These are phyloP conservation scores for Arachis stenosperma DNA, from an alignment of 306 rosid species.

Conservation along the genomic window DNA sequence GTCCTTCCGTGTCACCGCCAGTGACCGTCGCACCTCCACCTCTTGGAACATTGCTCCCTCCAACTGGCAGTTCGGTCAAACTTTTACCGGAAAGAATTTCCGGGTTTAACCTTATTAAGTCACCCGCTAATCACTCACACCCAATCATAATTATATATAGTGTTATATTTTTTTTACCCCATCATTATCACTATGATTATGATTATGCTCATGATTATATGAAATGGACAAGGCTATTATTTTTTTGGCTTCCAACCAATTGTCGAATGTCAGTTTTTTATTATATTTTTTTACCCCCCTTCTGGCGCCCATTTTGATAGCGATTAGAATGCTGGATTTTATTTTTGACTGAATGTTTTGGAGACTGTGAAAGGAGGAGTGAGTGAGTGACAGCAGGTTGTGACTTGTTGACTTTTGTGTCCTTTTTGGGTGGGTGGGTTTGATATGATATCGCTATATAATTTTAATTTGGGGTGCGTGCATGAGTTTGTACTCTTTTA, in stretches of 20 bases:
- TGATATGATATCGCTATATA: not conserved
- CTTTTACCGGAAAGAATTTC: slow-evolving; percentile 89
- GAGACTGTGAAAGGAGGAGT: slow-evolving; percentile 40
- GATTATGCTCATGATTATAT: not conserved
- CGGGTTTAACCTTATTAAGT: slow-evolving; percentile 49
- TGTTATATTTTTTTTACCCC: not conserved
- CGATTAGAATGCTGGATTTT: slow-evolving; percentile 1
- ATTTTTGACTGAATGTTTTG: slow-evolving; percentile 49
- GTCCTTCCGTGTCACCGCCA: slow-evolving; percentile 71
- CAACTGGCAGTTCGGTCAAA: slow-evolving; percentile 92
- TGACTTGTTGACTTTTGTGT: slow-evolving; percentile 26
- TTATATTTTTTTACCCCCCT: not conserved
- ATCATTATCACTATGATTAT: not conserved
- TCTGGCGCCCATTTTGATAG: slow-evolving; percentile 29
- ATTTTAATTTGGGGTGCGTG: not conserved
- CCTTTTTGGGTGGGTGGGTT: slow-evolving; percentile 13
- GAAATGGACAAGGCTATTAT: slow-evolving; percentile 1
- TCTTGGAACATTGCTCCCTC: slow-evolving; percentile 87
- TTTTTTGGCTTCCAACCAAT: slow-evolving; percentile 28
- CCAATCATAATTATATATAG: not conserved
- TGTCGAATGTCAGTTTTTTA: slow-evolving; percentile 24
- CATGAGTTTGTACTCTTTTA: slow-evolving; percentile 8
- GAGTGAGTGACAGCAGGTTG: slow-evolving; percentile 31
- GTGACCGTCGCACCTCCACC: slow-evolving; percentile 87
- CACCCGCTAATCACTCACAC: not conserved